Conservation (phyloP, 2,329 filamentous ascomycete species). For the Fusarium sp. region DNA sequence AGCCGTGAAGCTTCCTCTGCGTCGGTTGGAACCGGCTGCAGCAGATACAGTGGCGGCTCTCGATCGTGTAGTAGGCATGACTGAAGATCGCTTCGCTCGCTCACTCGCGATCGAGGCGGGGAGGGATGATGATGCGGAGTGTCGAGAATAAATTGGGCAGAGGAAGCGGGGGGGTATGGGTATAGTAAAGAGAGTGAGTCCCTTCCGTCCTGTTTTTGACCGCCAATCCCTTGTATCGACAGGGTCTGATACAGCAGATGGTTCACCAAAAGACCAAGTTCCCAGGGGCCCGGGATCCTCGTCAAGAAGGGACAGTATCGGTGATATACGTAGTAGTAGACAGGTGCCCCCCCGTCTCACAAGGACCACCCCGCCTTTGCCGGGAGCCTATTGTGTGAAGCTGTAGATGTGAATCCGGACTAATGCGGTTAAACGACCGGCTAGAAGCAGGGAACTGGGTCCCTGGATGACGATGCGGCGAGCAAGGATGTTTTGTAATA, state of each 20-base stretch:
- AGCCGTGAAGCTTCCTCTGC: slow-evolving; percentile 38
- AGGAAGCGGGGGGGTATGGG: slow-evolving; percentile 17
- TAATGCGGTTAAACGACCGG: slow-evolving; percentile 40
- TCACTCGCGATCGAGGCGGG: slow-evolving; percentile 20
- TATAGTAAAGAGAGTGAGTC: slow-evolving; percentile 33
- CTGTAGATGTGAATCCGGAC: slow-evolving; percentile 34
- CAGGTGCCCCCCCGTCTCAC: slow-evolving; percentile 38
- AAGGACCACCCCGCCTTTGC: slow-evolving; percentile 41
- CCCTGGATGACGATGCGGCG: slow-evolving; percentile 29
- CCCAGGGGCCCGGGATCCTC: slow-evolving; percentile 36
- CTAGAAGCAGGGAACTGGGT: slow-evolving; percentile 38
- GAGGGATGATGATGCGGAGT: slow-evolving; percentile 11
- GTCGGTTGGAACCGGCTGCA: slow-evolving; percentile 31
- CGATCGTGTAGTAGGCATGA: slow-evolving; percentile 38
- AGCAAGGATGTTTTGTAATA: slow-evolving; percentile 35
- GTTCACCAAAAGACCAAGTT: slow-evolving; percentile 36
- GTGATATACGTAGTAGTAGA: slow-evolving; percentile 19
- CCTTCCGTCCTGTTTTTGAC: slow-evolving; percentile 35
- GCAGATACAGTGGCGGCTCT: slow-evolving; percentile 40
- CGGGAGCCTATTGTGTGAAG: slow-evolving; percentile 36
- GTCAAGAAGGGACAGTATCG: slow-evolving; percentile 18
- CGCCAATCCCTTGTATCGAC: slow-evolving; percentile 34
- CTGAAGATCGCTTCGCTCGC: slow-evolving; percentile 16
- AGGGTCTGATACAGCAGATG: slow-evolving; percentile 44
- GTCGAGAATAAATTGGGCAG: slow-evolving; percentile 36